Base-by-base conservation (phyloP, 768 basidiomycete genomes). In the Panellus pusillus region DNA sequence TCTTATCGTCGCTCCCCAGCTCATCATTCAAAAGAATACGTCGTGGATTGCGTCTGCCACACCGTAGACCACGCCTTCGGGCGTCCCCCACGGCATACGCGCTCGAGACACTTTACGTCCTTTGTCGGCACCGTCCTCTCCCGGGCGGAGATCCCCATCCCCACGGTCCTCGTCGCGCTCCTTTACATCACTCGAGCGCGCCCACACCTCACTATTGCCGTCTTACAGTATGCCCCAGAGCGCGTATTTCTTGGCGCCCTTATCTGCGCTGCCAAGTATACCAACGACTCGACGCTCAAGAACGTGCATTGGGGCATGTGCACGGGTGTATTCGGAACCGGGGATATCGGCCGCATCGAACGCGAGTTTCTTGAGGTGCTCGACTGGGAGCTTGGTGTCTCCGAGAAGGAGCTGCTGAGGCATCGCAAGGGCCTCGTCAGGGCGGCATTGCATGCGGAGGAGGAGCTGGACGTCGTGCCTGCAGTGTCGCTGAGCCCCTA, bases 251-350 rank as follows among this genome's bases (percentile, higher is more conserved):
- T 57, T 27, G 55, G 55, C 40, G 55, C 50, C 6, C 44, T 52
- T 20, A 57, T 57, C 50, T 6, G 1, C 41, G 55, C 55, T 4
- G 19, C 35, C 0, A 57, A 57, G 28, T 57, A 57, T 50, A 51
- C 50, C 8, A 47, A 57, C 39, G 55, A 57, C 50, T 43, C 35
- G 12, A 52, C 55, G 1, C 41, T 57, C 9, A 47, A 44, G 41
- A 57, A 57, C 55, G 46, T 57, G 13, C 50, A 57, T 45, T 57
- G 55, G 55, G 50, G 45, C 3, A 40, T 57, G 1, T 57, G 55
- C 36, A 52, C 50, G 1, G 50, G 50, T 13, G 44, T 56, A 2
- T 51, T 56, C 32, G 55, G 55, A 14, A 50, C 45, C 17, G 31
- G 50, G 31, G 50, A 52, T n/a, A 40, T 57, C 9, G 50, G 50